Evolutionary conservation across 169 alveolate genomes (phyloP).

Genomic region (Plasmodium ovale): DNA sequence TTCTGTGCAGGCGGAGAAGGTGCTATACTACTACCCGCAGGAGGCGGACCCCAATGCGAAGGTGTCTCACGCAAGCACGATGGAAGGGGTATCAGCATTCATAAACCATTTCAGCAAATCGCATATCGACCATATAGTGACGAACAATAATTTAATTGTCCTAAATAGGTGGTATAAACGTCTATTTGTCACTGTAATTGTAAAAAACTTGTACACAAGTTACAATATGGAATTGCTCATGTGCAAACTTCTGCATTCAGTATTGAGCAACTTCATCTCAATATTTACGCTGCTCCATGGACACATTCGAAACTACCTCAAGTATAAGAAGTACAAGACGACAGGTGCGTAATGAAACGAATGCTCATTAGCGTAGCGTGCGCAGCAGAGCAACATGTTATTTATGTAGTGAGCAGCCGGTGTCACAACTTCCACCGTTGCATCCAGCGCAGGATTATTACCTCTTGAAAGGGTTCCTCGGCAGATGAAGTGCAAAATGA

Average conservation of each 20-base stretch:
- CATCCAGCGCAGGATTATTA: too few relatives aligned
- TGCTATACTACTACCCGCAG: constrained; percentile 48
- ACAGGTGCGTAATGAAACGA: constrained; percentile 12
- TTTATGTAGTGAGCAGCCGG: too few relatives aligned
- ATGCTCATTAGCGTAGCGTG: too few relatives aligned
- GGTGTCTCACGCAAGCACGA: constrained; percentile 61
- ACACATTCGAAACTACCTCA: constrained; percentile 45
- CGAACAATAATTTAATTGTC: constrained; percentile 46
- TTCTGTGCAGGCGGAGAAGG: constrained; percentile 68
- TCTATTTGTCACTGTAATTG: constrained; percentile 26
- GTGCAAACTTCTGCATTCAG: constrained; percentile 46
- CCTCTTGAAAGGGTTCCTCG: too few relatives aligned
- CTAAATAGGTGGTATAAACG: constrained; percentile 49
- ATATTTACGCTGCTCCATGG: constrained; percentile 70
- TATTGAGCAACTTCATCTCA: constrained; percentile 45
- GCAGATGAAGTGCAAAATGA: too few relatives aligned
- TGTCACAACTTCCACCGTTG: too few relatives aligned
- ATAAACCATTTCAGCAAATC: constrained; percentile 45
- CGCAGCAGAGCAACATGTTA: too few relatives aligned
- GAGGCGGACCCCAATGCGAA: constrained; percentile 37
- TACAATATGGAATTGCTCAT: constrained; percentile 45
- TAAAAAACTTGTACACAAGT: constrained; percentile 42
- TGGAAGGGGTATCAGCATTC: constrained; percentile 69
- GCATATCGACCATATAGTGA: constrained; percentile 59
- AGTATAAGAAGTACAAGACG: constrained; percentile 50